Percentiles rank a stretch among this genome's conserved stretches.
Conservation (phyloP, 2,329 filamentous ascomycete species). For the Colletotrichum sp. region DNA sequence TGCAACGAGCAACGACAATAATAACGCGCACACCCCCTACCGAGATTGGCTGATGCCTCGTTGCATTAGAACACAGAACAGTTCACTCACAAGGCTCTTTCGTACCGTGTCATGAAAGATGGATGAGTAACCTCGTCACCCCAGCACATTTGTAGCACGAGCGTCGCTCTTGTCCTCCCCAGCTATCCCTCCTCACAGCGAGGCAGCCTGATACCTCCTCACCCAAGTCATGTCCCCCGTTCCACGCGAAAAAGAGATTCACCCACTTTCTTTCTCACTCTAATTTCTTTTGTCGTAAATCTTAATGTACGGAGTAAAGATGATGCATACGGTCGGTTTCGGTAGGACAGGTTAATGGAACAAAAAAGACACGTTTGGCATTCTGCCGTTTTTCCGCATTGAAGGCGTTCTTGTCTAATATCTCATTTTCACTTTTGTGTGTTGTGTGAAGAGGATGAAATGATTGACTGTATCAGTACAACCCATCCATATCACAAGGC, state of each 20-base stretch:
- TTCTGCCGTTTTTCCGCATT: neutral
- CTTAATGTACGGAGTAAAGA: slow-evolving; percentile 22
- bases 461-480: neutral
- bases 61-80: neutral
- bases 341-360: slow-evolving; percentile 18
- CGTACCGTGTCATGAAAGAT: neutral
- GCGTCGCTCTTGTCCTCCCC: neutral
- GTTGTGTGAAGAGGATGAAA: neutral
- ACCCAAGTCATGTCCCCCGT: neutral
- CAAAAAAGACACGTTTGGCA: slow-evolving; percentile 9
- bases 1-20: neutral
- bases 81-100: neutral
- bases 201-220: neutral
- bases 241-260: neutral
- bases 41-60: neutral
- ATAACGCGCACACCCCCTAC: neutral
- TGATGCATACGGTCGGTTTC: slow-evolving; percentile 22
- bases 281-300: slow-evolving; percentile 22
- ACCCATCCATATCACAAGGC: neutral
- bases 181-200: neutral
- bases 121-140: neutral
- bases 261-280: neutral
- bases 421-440: neutral
- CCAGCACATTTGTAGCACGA: neutral
- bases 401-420: neutral